Percentiles rank a stretch among this genome's conserved stretches.
Evolutionary conservation across 495 filamentous ascomycete species (phyloP).

Genomic region (Podospora anserina): DNA sequence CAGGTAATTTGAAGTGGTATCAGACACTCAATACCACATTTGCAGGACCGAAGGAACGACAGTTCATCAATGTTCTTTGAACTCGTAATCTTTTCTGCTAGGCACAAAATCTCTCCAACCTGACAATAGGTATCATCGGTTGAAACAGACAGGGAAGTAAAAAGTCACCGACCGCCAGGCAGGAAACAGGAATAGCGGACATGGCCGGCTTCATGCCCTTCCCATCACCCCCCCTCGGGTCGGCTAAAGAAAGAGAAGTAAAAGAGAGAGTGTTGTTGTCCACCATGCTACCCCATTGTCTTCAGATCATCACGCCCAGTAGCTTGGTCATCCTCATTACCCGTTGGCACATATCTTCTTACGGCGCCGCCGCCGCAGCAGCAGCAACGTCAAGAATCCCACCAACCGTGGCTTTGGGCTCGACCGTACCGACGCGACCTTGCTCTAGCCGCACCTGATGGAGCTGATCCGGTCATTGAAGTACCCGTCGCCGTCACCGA

Average conservation of each 20-base stretch:
- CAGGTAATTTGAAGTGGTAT: too few species aligned
- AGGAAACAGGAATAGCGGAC: neutral
- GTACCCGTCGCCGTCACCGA: neutral
- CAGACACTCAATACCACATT: too few species aligned
- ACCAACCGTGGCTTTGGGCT: neutral
- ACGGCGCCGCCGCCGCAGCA: neutral
- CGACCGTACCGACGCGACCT: neutral
- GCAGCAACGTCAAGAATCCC: too few species aligned
- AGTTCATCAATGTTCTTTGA: too few species aligned
- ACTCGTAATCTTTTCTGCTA: too few species aligned
- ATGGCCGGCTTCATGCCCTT: neutral
- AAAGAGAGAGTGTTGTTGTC: neutral
- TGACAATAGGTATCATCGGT: too few species aligned
- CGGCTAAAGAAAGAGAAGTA: neutral
- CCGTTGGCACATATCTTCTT: neutral
- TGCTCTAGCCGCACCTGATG: neutral
- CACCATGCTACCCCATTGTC: neutral
- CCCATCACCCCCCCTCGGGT: neutral
- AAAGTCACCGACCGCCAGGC: neutral
- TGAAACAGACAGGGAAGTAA: neutral
- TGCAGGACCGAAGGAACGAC: too few species aligned
- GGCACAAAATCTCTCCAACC: too few species aligned
- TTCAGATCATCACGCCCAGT: neutral
- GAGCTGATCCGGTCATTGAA: neutral
- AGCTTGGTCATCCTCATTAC: too few species aligned